A percentile compares a stretch with the other conserved stretches of the same genome.
These are phyloP conservation scores for Laburnicola sp. DNA, from an alignment of 2,329 filamentous ascomycete genomes.

Conservation along the genomic window DNA sequence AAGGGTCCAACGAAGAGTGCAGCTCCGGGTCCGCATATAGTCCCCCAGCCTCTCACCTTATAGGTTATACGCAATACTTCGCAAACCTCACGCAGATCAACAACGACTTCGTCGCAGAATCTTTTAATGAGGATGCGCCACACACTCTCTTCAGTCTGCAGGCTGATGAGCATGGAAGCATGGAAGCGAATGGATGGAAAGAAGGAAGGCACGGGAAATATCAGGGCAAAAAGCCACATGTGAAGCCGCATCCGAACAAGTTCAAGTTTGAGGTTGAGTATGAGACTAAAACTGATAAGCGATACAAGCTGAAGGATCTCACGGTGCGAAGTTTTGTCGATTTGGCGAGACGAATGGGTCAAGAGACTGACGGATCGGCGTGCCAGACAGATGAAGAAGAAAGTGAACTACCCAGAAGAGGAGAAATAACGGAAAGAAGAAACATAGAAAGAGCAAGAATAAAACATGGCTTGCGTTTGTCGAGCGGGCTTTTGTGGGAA, in stretches of 20 bases:
- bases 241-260: constrained; percentile 61
- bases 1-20: constrained; percentile 70
- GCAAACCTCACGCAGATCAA: constrained; percentile 93
- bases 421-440: constrained; percentile 36
- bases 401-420: neutral
- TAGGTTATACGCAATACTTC: constrained; percentile 86
- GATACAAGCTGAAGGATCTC: constrained; percentile 77
- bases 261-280: constrained; percentile 86
- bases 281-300: constrained; percentile 73
- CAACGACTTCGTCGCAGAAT: constrained; percentile 59
- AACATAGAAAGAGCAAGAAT: constrained; percentile 58
- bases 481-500: constrained; percentile 76
- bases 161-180: constrained; percentile 31
- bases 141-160: constrained; percentile 30
- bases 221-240: constrained; percentile 49
- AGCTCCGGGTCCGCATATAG: constrained; percentile 85
- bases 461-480: constrained; percentile 77
- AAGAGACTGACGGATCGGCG: constrained; percentile 34
- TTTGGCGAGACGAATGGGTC: constrained; percentile 77
- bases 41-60: constrained; percentile 76
- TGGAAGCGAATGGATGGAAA: constrained; percentile 57
- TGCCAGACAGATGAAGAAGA: neutral
- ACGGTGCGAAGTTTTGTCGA: constrained; percentile 81
- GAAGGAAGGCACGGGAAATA: constrained; percentile 67
- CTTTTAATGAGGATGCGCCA: constrained; percentile 15